Base-by-base conservation (phyloP, 202 grass and related monocot genomes). In the Thinopyrum obtusiflorum region DNA sequence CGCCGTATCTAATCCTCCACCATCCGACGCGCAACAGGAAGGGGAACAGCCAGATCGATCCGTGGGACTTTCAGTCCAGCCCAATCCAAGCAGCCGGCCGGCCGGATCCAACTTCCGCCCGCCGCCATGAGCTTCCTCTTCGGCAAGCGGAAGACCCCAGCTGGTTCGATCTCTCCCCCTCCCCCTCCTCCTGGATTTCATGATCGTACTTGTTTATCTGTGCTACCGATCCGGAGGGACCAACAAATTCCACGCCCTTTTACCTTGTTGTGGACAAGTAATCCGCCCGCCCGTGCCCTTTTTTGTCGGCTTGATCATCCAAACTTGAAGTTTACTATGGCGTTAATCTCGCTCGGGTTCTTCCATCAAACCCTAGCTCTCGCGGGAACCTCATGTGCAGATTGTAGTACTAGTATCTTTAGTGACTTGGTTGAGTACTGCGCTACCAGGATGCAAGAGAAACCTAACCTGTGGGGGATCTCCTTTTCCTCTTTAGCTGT, bases 81-180 rank as follows among this genome's bases (percentile, higher is more conserved):
- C 65, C 20, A 71, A 82, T 46, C 20, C 28, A 11, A 77, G 46
- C 40, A 36, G 18, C 59, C 17, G 62, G 5, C 14, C 39, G 14
- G 9, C 73, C 37, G 39, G 57, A 69, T 39, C 47, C n/a, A 28
- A 5, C 1, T 2, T 12, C 75, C 36, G 68, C 32, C 68, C 9
- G 25, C 55, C 81, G 46, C 82, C 79, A 95, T 95, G 93, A 95
- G 93, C 85, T 95, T 95, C 87, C 81, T 92, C 81, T 95, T 95
- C 86, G 93, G 93, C 78, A 95, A 95, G 78, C 73, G 77, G 86
- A 95, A 95, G 87, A 92, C 93, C 84, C 90, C 93, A 51, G 93
- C 90, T 8, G 93, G 93, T 95, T 60, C 11, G 21, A 32, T 26
- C 21, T 29, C 44, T n/a, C 3, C 13, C 35, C 39, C 61, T 37